These are phyloP conservation scores for Globisporangium nodosum DNA, from an alignment of 352 stramenopile species.

Conservation along the genomic window DNA sequence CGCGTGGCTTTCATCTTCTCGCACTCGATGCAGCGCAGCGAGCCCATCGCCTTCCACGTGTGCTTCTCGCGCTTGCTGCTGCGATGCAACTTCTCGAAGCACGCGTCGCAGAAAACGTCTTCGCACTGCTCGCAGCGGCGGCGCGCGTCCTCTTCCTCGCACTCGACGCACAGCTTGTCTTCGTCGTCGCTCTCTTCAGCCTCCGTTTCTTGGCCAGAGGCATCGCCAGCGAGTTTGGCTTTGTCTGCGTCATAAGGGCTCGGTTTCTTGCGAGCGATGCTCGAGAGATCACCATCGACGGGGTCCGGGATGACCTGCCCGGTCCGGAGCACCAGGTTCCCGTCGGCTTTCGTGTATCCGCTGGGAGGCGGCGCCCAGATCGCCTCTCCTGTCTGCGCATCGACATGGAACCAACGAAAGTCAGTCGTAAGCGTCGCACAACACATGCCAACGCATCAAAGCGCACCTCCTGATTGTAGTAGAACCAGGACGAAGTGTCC, in stretches of 20 bases:
- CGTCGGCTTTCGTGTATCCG: slow-evolving; percentile 68
- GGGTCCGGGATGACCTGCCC: slow-evolving; percentile 60
- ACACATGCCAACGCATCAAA: background rate
- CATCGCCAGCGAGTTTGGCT: background rate
- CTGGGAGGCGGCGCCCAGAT: slow-evolving; percentile 61
- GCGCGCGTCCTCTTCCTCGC: slow-evolving; percentile 65
- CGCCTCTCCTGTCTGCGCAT: slow-evolving; percentile 48
- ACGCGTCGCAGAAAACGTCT: slow-evolving; percentile 73
- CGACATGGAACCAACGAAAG: background rate
- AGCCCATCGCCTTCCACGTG: slow-evolving; percentile 70
- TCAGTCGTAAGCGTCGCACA: background rate
- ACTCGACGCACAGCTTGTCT: slow-evolving; percentile 70
- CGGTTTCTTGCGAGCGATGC: slow-evolving; percentile 21
- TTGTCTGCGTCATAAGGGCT: slow-evolving; percentile 7
- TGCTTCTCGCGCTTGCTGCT: slow-evolving; percentile 68
- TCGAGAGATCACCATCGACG: slow-evolving; percentile 26
- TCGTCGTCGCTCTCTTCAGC: slow-evolving; percentile 43
- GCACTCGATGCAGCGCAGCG: slow-evolving; percentile 76
- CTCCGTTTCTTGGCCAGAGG: slow-evolving; percentile 1
- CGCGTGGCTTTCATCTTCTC: slow-evolving; percentile 82
- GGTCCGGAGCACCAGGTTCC: slow-evolving; percentile 61
- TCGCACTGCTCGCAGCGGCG: slow-evolving; percentile 68
- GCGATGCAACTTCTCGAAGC: slow-evolving; percentile 71
- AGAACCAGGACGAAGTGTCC: slow-evolving; percentile 67
- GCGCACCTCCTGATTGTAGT: slow-evolving; percentile 59